These are phyloP conservation scores for Microbotryum silenes-acaulis DNA, from an alignment of 1,284 basidiomycete species.

Conservation along the genomic window DNA sequence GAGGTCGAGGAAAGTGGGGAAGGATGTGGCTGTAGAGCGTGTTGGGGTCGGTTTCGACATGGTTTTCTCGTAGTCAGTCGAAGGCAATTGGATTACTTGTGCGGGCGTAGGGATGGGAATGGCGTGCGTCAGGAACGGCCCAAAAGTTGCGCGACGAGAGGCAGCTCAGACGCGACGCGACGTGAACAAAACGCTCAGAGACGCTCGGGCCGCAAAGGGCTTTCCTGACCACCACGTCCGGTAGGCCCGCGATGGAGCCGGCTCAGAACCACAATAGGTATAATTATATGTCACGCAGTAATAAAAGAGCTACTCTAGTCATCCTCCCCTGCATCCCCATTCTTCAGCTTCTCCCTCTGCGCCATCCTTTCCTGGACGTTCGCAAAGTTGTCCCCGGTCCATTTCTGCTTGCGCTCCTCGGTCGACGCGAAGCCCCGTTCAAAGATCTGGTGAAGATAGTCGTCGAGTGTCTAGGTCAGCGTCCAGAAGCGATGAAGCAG, in stretches of 20 bases:
- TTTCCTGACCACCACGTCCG: too few relatives aligned
- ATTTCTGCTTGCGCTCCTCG: constrained; percentile 2
- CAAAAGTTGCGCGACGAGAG: too few relatives aligned
- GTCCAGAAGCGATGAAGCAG: neutral
- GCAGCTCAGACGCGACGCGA: neutral
- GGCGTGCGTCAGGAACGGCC: neutral
- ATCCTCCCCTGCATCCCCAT: neutral
- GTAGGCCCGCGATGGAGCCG: neutral
- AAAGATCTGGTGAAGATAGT: neutral
- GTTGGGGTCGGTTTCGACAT: neutral
- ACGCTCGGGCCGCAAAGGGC: neutral
- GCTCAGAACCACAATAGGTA: neutral
- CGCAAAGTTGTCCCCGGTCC: constrained; percentile 19
- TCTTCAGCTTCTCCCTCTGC: neutral
- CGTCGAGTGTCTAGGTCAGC: neutral
- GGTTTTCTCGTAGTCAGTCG: neutral
- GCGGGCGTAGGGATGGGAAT: constrained; percentile 10
- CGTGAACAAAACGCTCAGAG: neutral
- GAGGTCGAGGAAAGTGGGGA: constrained; percentile 6
- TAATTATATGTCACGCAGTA: neutral
- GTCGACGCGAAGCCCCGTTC: constrained; percentile 6
- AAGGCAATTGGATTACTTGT: too few relatives aligned
- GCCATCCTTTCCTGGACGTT: constrained; percentile 13
- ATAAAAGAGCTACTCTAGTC: neutral
- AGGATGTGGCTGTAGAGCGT: neutral